phyloP scores from a whole-genome alignment of 148 eudicot species.

The Chenopodium berlandieri region DNA sequence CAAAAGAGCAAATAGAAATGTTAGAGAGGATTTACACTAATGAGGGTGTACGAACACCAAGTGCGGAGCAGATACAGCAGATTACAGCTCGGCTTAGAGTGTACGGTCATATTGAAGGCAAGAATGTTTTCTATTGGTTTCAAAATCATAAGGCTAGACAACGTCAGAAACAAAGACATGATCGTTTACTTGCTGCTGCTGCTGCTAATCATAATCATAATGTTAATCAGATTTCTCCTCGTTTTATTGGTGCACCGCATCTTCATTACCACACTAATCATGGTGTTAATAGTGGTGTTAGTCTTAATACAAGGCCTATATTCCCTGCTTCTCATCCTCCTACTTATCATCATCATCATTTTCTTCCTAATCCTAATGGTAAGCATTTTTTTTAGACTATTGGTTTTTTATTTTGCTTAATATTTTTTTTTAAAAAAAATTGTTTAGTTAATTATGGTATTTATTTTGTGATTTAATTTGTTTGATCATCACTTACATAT shows the following conservation, averaged over 20 bases:
- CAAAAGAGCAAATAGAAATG: conserved; percentile 72
- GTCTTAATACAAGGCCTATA: neutral
- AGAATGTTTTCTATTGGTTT: conserved; percentile 96
- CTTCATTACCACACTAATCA: conserved; percentile 24
- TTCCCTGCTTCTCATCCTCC: neutral
- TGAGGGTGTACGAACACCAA: conserved; percentile 75
- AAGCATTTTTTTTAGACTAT: neutral
- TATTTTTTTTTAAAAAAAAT: too few relatives aligned
- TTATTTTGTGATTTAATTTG: too few relatives aligned
- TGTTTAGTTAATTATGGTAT: too few relatives aligned
- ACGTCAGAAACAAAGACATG: conserved; percentile 77
- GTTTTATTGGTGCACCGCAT: neutral
- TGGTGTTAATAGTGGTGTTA: neutral
- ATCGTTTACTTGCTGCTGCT: conserved; percentile 30
- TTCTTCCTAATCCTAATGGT: conserved; percentile 30
- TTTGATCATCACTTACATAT: too few relatives aligned
- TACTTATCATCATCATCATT: conserved; percentile 9
- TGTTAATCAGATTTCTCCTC: neutral
- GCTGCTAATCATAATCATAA: conserved; percentile 20
- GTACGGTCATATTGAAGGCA: conserved; percentile 84
- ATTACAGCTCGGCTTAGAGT: conserved; percentile 52
- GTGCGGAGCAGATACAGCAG: conserved; percentile 76
- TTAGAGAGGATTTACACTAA: conserved; percentile 57
- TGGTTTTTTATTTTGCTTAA: too few relatives aligned
- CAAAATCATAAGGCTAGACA: conserved; percentile 95